Evolutionary conservation across 2,329 filamentous ascomycete species (phyloP).

Genomic region (Grosmannia huntii): DNA sequence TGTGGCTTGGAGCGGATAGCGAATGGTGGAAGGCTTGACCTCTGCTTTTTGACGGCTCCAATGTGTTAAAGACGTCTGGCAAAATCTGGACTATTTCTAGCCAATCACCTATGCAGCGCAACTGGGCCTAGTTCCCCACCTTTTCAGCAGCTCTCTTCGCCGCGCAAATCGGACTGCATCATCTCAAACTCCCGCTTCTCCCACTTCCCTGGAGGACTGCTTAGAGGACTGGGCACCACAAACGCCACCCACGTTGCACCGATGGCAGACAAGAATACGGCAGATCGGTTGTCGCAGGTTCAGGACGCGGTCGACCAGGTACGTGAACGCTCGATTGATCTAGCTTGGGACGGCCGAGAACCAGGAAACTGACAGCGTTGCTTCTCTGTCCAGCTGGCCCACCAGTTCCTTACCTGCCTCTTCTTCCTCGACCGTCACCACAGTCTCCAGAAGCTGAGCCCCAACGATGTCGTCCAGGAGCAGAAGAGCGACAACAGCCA

Average conservation of each 20-base stretch:
- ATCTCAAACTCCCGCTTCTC: neutral
- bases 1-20: neutral
- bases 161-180: neutral
- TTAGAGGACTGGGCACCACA: neutral
- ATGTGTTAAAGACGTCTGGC: neutral
- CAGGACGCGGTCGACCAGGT: conserved; percentile 80
- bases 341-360: neutral
- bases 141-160: neutral
- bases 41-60: no score
- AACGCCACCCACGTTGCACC: conserved; percentile 3
- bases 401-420: conserved; percentile 55
- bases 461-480: conserved; percentile 46
- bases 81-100: neutral
- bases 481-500: conserved; percentile 26
- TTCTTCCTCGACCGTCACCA: conserved; percentile 57
- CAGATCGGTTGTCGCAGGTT: conserved; percentile 67
- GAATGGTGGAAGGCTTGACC: neutral
- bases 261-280: conserved; percentile 33
- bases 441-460: conserved; percentile 46
- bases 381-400: conserved; percentile 38
- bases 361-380: neutral
- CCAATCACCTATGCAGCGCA: neutral
- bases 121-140: neutral
- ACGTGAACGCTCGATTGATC: conserved; percentile 11
- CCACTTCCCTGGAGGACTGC: neutral